These are phyloP conservation scores for Chiua virens DNA, from an alignment of 768 basidiomycete genomes.

Conservation along the genomic window DNA sequence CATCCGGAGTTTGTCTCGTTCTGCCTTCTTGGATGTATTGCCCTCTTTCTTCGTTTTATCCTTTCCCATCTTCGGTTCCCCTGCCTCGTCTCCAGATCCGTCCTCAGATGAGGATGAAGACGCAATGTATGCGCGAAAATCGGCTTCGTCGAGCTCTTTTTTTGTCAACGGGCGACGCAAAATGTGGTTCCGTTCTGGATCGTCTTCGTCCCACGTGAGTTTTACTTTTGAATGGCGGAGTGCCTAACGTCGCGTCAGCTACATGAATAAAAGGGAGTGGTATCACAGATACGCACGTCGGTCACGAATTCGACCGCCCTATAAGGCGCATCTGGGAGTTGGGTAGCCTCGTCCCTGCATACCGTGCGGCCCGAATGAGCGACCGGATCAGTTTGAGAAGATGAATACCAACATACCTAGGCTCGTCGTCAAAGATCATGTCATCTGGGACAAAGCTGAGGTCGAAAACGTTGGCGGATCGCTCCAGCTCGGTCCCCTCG, in stretches of 20 bases:
- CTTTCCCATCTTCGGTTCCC: not conserved
- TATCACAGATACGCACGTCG: constrained; percentile 56
- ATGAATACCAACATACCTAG: constrained; percentile 46
- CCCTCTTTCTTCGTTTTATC: constrained; percentile 12
- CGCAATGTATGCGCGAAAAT: constrained; percentile 80
- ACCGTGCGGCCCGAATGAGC: not conserved
- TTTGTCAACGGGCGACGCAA: constrained; percentile 76
- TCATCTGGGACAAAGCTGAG: constrained; percentile 90
- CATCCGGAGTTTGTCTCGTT: constrained; percentile 72
- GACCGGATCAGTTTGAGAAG: not conserved
- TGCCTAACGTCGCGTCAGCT: constrained; percentile 51
- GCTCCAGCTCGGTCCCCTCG: constrained; percentile 93
- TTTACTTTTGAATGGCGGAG: constrained; percentile 97
- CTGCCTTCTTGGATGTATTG: constrained; percentile 38
- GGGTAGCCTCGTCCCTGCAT: constrained; percentile 79
- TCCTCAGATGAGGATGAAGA: constrained; percentile 67
- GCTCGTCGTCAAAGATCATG: constrained; percentile 81
- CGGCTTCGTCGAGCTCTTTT: constrained; percentile 88
- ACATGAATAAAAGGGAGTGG: not conserved
- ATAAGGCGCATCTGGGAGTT: constrained; percentile 57
- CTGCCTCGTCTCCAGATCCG: constrained; percentile 39
- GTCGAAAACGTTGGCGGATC: constrained; percentile 95
- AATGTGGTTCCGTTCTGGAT: constrained; percentile 78
- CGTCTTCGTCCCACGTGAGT: constrained; percentile 98
- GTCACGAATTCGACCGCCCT: constrained; percentile 89